Percentiles rank a stretch among this genome's conserved stretches.
Evolutionary conservation across 1,284 basidiomycete species (phyloP).

Genomic region (Chondrostereum purpureum): DNA sequence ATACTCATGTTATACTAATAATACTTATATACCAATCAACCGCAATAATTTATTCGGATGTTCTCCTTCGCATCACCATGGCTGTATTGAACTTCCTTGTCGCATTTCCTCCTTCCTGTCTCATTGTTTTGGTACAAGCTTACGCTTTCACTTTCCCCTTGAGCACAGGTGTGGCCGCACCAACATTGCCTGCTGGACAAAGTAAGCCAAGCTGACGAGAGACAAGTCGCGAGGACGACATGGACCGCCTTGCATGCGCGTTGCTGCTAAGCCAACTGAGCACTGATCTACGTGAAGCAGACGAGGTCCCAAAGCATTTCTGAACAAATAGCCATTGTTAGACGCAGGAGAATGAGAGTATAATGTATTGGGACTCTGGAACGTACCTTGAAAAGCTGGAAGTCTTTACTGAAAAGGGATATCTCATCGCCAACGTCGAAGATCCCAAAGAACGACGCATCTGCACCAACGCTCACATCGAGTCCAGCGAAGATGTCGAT

Average conservation of each 20-base stretch:
- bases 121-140: too few relatives aligned
- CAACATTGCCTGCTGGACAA: neutral
- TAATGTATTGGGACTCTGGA: neutral
- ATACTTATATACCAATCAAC: too few relatives aligned
- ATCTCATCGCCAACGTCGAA: slow-evolving; percentile 24
- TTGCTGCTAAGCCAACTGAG: too few relatives aligned
- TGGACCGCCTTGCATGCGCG: too few relatives aligned
- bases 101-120: too few relatives aligned
- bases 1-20: too few relatives aligned
- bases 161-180: too few relatives aligned
- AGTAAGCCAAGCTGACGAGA: neutral
- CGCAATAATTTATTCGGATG: too few relatives aligned
- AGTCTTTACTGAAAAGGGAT: slow-evolving; percentile 27
- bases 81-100: too few relatives aligned
- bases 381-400: slow-evolving; percentile 28
- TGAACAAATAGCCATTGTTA: slow-evolving; percentile 3
- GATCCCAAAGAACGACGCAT: slow-evolving; percentile 29
- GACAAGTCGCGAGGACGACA: neutral
- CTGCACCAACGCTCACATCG: slow-evolving; percentile 31
- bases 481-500: slow-evolving; percentile 26
- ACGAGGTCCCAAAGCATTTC: slow-evolving; percentile 17
- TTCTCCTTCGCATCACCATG: too few relatives aligned
- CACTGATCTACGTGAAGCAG: too few relatives aligned
- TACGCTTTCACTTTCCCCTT: too few relatives aligned
- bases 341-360: neutral